Conservation (phyloP, 1,139 yeast genomes). For the Blastobotrys illinoisensis region DNA sequence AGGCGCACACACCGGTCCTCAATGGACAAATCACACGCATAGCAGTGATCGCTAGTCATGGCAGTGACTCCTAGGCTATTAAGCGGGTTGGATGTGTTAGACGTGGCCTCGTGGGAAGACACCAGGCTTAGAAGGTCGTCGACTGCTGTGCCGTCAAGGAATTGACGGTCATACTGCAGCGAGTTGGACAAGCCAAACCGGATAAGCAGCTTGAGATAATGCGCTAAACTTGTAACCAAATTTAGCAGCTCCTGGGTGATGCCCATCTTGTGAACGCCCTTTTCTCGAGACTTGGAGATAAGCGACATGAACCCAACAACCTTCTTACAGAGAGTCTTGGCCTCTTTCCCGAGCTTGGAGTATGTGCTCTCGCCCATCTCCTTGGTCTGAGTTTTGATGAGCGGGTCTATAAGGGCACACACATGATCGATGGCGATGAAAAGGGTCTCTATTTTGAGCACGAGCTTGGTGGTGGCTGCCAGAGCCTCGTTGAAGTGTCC, state of each 20-base stretch:
- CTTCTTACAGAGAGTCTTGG: slow-evolving; percentile 66
- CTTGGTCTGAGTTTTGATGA: slow-evolving; percentile 14
- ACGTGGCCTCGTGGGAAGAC: slow-evolving; percentile 43
- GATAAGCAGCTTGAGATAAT: slow-evolving; percentile 78
- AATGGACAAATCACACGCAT: slow-evolving; percentile 63
- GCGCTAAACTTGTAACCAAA: slow-evolving; percentile 88
- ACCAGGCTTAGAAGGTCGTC: slow-evolving; percentile 56
- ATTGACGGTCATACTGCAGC: slow-evolving; percentile 55
- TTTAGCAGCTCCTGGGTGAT: slow-evolving; percentile 61
- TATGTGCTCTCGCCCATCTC: slow-evolving; percentile 15
- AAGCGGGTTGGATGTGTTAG: slow-evolving; percentile 18
- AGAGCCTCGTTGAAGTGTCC: slow-evolving; percentile 71
- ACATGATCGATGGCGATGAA: slow-evolving; percentile 67
- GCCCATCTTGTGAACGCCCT: slow-evolving; percentile 24
- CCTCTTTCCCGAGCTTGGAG: slow-evolving; percentile 55
- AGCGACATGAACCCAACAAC: slow-evolving; percentile 40
- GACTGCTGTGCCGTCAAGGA: slow-evolving; percentile 56
- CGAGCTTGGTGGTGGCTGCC: slow-evolving; percentile 65
- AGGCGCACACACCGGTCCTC: slow-evolving; percentile 72
- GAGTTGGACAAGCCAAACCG: slow-evolving; percentile 77
- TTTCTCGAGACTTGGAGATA: slow-evolving; percentile 34
- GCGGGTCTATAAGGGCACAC: slow-evolving; percentile 23
- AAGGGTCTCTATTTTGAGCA: slow-evolving; percentile 67
- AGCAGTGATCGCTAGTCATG: slow-evolving; percentile 75
- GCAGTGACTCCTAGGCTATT: slow-evolving; percentile 49